Evolutionary conservation across 345 rosid genomes (phyloP).

Genomic region (Bretschneidera sinensis): DNA sequence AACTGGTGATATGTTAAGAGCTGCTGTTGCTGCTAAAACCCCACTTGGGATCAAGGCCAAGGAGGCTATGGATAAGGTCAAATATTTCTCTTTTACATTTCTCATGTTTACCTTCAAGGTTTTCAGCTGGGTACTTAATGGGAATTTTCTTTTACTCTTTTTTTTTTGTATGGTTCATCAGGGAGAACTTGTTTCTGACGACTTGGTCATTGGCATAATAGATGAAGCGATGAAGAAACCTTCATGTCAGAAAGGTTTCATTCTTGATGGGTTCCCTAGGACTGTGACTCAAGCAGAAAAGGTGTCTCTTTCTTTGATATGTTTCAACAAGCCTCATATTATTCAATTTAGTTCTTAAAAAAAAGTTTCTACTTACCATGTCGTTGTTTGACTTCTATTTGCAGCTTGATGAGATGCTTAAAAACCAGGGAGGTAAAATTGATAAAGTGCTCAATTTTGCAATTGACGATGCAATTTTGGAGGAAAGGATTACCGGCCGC

Average conservation of each 20-base stretch:
- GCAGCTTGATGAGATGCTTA: conserved; percentile 96
- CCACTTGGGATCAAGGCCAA: conserved; percentile 95
- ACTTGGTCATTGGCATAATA: conserved; percentile 86
- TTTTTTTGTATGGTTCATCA: conserved; percentile 26
- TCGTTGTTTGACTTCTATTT: neutral
- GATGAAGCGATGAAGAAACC: conserved; percentile 95
- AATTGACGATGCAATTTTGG: conserved; percentile 78
- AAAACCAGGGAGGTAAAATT: conserved; percentile 62
- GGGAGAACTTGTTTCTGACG: conserved; percentile 97
- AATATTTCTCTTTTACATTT: neutral
- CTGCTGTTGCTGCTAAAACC: conserved; percentile 90
- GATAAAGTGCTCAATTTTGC: conserved; percentile 90
- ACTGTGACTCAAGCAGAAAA: conserved; percentile 87
- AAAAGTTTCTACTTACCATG: neutral
- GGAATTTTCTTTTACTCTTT: neutral
- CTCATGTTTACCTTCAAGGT: neutral
- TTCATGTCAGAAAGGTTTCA: conserved; percentile 86
- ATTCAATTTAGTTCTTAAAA: neutral
- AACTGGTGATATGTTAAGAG: conserved; percentile 98
- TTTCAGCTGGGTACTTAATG: conserved; percentile 10
- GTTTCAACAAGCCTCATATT: neutral
- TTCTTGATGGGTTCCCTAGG: conserved; percentile 95
- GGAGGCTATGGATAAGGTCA: conserved; percentile 96
- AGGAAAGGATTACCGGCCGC: conserved; percentile 97
- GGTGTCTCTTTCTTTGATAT: conserved; percentile 32